Conservation (phyloP, 176 grass and related monocot genomes). For the bread wheat (Triticum aestivum) region DNA sequence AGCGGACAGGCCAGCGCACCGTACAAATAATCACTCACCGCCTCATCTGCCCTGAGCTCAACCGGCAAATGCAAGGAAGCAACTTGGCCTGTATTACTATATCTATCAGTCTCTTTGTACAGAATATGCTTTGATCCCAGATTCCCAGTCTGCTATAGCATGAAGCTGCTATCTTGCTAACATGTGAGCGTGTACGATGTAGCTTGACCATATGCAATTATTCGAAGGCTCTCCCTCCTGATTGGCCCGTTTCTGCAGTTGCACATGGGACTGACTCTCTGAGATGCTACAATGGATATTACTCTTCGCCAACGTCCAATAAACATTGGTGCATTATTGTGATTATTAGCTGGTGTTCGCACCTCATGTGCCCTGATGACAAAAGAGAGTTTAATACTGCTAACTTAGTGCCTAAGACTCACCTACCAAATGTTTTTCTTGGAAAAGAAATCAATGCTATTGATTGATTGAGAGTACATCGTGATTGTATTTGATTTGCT, state of each 20-base stretch:
- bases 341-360: not conserved
- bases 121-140: no score
- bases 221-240: not conserved
- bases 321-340: not conserved
- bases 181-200: not conserved
- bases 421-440: no score
- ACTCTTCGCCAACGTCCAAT: no score
- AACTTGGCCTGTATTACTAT: not conserved
- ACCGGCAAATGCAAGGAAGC: not conserved
- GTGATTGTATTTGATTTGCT: not conserved
- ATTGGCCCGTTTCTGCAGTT: not conserved
- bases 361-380: no score
- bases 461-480: not conserved
- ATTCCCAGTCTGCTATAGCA: no score
- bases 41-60: not conserved
- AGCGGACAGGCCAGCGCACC: no score
- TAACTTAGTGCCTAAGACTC: no score
- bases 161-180: not conserved
- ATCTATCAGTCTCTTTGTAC: not conserved
- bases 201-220: not conserved
- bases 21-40: not conserved
- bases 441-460: no score
- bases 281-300: no score
- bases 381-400: no score
- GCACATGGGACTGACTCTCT: conserved; percentile 14